Percentiles rank a stretch among this genome's conserved stretches.
Evolutionary conservation across 1,284 basidiomycete species (phyloP).

Genomic region (Ustilago tritici): DNA sequence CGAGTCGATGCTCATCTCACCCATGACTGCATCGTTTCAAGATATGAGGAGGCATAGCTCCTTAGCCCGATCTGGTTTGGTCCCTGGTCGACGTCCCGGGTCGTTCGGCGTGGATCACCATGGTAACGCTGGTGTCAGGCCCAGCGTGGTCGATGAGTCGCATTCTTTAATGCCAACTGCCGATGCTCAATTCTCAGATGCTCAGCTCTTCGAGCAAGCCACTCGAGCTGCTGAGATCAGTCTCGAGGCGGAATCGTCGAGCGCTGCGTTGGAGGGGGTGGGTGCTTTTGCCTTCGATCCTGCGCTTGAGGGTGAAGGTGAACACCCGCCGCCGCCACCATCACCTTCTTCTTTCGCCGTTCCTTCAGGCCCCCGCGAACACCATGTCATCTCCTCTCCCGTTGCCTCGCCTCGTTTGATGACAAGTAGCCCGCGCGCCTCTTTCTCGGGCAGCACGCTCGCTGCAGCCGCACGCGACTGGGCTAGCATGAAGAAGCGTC

Average conservation of each 20-base stretch:
- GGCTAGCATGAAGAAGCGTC: constrained; percentile 37
- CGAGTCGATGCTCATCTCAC: constrained; percentile 48
- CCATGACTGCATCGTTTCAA: constrained; percentile 31
- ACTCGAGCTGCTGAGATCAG: constrained; percentile 21
- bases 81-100: constrained; percentile 15
- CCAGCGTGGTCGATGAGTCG: background rate
- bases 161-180: background rate
- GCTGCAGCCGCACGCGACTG: constrained; percentile 50
- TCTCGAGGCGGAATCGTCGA: constrained; percentile 4
- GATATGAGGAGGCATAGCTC: constrained; percentile 40
- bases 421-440: constrained; percentile 27
- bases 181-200: constrained; percentile 12
- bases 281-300: constrained; percentile 32
- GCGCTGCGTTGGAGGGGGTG: background rate
- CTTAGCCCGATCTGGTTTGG: constrained; percentile 10
- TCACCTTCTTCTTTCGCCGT: background rate
- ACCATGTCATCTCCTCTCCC: background rate
- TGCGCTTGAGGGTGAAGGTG: constrained; percentile 30
- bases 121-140: background rate
- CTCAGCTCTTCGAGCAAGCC: constrained; percentile 29
- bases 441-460: constrained; percentile 47
- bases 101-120: constrained; percentile 22
- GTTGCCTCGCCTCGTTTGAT: constrained; percentile 5
- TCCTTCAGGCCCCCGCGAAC: background rate
- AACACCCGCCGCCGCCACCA: background rate